Conservation (phyloP, 495 filamentous ascomycete genomes). For the Aspergillus panamensis region DNA sequence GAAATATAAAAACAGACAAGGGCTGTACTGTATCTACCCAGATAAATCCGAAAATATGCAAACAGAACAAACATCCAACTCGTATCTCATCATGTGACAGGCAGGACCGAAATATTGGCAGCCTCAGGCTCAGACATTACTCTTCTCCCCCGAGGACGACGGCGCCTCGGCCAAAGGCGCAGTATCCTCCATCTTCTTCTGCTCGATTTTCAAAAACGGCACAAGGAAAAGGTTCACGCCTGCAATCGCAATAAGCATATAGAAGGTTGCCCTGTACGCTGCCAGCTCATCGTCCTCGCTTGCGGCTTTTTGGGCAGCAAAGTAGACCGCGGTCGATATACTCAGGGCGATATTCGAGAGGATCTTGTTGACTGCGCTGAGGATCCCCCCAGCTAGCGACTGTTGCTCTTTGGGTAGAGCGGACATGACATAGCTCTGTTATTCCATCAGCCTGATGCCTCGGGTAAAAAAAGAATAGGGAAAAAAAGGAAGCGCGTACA, state of each 20-base stretch:
- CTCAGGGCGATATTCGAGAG: conserved; percentile 11
- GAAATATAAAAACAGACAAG: too few species aligned
- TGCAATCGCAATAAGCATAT: conserved; percentile 1
- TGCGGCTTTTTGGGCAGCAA: not conserved
- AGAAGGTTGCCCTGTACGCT: conserved; percentile 7
- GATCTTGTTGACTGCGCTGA: conserved; percentile 37
- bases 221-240: conserved; percentile 4
- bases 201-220: conserved; percentile 3
- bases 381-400: conserved; percentile 37
- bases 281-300: not conserved
- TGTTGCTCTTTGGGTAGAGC: conserved; percentile 33
- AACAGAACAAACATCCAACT: not conserved
- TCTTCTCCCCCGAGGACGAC: not conserved
- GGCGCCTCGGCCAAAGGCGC: not conserved
- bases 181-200: not conserved
- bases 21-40: too few species aligned
- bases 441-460: not conserved
- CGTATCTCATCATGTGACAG: not conserved
- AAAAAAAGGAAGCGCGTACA: conserved; percentile 13
- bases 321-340: conserved; percentile 7
- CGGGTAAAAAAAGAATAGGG: not conserved
- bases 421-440: conserved; percentile 35
- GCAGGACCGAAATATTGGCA: too few species aligned
- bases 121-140: not conserved
- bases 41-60: not conserved